A percentile compares a stretch with the other conserved stretches of the same genome.
Evolutionary conservation across 164 flowering plant genomes (phyloP).

Genomic region (Vitis labrusca): DNA sequence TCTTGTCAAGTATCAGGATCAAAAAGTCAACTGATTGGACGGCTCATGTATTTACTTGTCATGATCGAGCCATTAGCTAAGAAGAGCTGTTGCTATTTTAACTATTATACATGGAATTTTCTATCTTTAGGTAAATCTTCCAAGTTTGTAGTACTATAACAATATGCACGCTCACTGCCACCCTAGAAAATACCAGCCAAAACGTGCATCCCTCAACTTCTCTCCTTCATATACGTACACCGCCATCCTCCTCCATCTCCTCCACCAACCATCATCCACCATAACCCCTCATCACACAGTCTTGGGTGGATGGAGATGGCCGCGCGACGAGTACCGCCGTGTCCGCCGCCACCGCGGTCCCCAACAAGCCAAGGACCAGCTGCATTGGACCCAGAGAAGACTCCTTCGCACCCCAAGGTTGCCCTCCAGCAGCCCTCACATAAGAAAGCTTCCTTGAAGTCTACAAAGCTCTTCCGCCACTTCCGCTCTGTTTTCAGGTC

Average conservation of each 20-base stretch:
- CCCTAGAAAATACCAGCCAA: neutral
- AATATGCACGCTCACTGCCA: neutral
- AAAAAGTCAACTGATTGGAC: too few species aligned
- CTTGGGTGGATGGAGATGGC: too few species aligned
- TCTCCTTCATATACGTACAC: neutral
- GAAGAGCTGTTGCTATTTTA: too few species aligned
- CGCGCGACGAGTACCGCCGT: neutral
- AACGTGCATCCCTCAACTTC: constrained; percentile 10
- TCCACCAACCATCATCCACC: neutral
- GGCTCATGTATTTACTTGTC: too few species aligned
- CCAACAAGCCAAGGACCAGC: constrained; percentile 1
- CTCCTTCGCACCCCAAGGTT: constrained; percentile 8
- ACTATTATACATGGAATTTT: too few species aligned
- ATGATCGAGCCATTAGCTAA: too few species aligned
- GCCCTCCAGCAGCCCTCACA: constrained; percentile 47
- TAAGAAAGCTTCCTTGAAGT: constrained; percentile 24
- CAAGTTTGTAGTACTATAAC: too few species aligned
- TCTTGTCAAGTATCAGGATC: too few species aligned
- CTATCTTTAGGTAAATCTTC: too few species aligned
- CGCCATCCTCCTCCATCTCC: neutral
- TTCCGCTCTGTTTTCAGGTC: constrained; percentile 61
- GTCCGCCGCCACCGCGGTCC: constrained; percentile 18
- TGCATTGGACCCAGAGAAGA: neutral
- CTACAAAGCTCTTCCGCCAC: constrained; percentile 38
- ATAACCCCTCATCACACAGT: too few species aligned